Conservation (phyloP, 2,329 filamentous ascomycete genomes). For the Colletotrichum endophyticum region DNA sequence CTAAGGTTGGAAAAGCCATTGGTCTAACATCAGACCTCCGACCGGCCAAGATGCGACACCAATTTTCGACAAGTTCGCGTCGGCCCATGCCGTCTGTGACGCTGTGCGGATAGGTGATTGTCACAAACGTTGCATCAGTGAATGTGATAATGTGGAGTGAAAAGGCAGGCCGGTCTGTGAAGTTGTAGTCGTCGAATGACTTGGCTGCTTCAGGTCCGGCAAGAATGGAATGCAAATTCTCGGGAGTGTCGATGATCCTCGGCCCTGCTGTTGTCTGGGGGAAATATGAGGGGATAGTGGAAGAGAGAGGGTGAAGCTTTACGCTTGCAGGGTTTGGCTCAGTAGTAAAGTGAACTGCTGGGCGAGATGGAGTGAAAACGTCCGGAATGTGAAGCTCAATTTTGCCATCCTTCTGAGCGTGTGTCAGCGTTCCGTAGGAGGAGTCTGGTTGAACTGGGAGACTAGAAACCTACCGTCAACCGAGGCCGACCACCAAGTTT, state of each 20-base stretch:
- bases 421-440: not conserved
- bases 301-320: not conserved
- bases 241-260: constrained; percentile 3
- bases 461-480: constrained; percentile 30
- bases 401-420: not conserved
- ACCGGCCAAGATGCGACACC: constrained; percentile 49
- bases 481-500: constrained; percentile 50
- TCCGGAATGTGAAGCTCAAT: constrained; percentile 10
- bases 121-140: constrained; percentile 52
- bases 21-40: constrained; percentile 42
- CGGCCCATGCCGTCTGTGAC: constrained; percentile 32
- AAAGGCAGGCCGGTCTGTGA: constrained; percentile 48
- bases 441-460: not conserved
- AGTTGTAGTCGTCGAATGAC: constrained; percentile 42
- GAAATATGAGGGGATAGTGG: not conserved
- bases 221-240: constrained; percentile 15
- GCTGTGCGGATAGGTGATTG: constrained; percentile 50
- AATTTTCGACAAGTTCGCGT: constrained; percentile 30
- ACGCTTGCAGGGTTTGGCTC: not conserved
- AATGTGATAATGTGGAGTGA: constrained; percentile 54
- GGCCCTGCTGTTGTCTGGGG: not conserved
- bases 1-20: constrained; percentile 30
- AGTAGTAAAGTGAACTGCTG: constrained; percentile 8
- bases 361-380: constrained; percentile 1
- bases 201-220: constrained; percentile 18